Evolutionary conservation across 495 filamentous ascomycete genomes (phyloP), one percentile per base, ranked within the genome.

Genomic region (Rhypophila decipiens): DNA sequence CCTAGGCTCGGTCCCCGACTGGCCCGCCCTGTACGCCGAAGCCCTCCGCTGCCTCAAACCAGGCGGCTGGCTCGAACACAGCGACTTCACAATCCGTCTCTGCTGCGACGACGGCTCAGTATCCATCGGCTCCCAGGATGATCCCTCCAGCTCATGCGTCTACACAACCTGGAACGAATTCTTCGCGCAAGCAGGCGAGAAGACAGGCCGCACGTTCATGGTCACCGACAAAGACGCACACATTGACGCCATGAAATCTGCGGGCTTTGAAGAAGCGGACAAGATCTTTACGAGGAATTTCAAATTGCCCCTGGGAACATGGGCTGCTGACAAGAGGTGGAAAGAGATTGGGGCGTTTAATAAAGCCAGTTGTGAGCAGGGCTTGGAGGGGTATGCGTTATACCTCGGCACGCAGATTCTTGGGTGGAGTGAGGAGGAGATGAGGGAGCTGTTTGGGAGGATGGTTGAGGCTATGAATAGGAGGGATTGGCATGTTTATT

Each of bases 241-340:
- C 13, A 13, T 31, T 31, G 27, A 13, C 7, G 7, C 7, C 7
- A 31, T 31, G 27, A 31, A 31, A 13, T 7, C 7, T 7, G 27
- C 27, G 27, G 27, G 27, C 7, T 31, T 31, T 31, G 13, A 31
- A 13, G 27, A 31, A 47, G n/a, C n/a, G n/a, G n/a, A n/a, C n/a
- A n/a, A n/a, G n/a, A 62, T 83, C n/a, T 51, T 71, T 39, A 64
- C 71, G 46, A 57, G 61, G n/a, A 29, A 66, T 2, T 54, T 61
- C 45, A 78, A 73, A 51, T 46, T 76, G 8, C 79, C 77, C 4
- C 65, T 68, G 9, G 80, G 80, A 24, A 58, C 60, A 0, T 84
- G 79, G 80, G 69, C 74, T 0, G 61, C 61, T 24, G 71, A 82
- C 36, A 40, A 34, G 24, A 43, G 52, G 45, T 63, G 67, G 52